A percentile compares a stretch with the other conserved stretches of the same genome.
phyloP scores from a whole-genome alignment of 192 early-diverging fungal genomes.

The Chytriomyces confervae region DNA sequence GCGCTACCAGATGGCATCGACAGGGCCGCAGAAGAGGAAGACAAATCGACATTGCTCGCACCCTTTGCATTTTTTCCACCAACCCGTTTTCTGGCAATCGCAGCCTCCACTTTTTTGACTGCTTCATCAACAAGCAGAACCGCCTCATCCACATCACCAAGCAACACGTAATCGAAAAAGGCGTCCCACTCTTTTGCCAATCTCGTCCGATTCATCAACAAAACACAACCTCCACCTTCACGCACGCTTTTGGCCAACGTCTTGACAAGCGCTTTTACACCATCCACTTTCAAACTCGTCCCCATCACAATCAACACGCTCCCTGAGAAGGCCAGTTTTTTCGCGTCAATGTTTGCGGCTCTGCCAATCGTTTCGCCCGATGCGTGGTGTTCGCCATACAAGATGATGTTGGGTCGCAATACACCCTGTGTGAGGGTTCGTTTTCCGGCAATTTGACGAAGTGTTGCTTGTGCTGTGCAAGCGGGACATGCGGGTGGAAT shows the following conservation, averaged over 20 bases:
- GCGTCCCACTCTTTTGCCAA: slow-evolving; percentile 74
- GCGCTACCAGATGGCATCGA: background rate
- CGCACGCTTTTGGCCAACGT: slow-evolving; percentile 56
- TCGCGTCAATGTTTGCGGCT: slow-evolving; percentile 36
- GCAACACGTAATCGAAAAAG: slow-evolving; percentile 79
- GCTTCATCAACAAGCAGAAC: slow-evolving; percentile 37
- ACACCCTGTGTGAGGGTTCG: slow-evolving; percentile 76
- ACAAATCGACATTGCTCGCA: background rate
- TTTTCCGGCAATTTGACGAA: slow-evolving; percentile 74
- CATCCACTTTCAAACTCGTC: slow-evolving; percentile 84
- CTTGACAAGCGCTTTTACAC: slow-evolving; percentile 77
- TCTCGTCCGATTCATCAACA: slow-evolving; percentile 78
- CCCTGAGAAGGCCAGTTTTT: slow-evolving; percentile 58
- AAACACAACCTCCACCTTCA: slow-evolving; percentile 46
- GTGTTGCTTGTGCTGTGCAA: slow-evolving; percentile 57
- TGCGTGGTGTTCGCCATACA: slow-evolving; percentile 93
- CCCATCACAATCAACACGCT: slow-evolving; percentile 82
- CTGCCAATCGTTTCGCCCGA: slow-evolving; percentile 62
- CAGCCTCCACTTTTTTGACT: slow-evolving; percentile 24
- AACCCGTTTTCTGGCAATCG: no score
- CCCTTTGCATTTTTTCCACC: no score
- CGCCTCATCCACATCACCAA: slow-evolving; percentile 70
- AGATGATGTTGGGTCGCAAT: slow-evolving; percentile 88
- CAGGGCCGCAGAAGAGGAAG: background rate
- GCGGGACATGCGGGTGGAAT: slow-evolving; percentile 69